These are phyloP conservation scores for Lepidium sativum DNA, from an alignment of 345 rosid species.

Conservation along the genomic window DNA sequence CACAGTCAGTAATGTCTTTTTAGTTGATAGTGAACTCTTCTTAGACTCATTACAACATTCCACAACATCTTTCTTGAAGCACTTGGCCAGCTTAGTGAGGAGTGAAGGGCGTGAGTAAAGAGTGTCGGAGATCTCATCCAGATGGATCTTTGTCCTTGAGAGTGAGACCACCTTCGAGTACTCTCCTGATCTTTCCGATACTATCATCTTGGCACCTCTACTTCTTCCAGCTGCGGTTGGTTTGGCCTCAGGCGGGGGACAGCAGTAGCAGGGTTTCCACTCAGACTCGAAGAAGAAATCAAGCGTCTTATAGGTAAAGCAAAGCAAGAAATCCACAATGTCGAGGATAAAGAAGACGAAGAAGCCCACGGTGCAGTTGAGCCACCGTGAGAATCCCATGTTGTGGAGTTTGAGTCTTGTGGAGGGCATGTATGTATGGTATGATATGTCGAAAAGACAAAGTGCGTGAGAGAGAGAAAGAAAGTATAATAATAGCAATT, in stretches of 20 bases:
- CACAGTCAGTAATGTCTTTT: constrained; percentile 39
- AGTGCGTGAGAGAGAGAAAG: constrained; percentile 5
- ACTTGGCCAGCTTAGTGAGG: constrained; percentile 45
- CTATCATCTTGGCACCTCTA: constrained; percentile 54
- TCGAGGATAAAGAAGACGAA: constrained; percentile 27
- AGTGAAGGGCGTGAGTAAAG: constrained; percentile 67
- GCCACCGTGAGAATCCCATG: constrained; percentile 31
- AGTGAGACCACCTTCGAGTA: constrained; percentile 59
- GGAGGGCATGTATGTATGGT: constrained; percentile 7
- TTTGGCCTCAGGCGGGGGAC: constrained; percentile 27
- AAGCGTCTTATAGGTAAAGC: constrained; percentile 28
- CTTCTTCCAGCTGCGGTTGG: constrained; percentile 5
- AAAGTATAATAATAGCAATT: neutral
- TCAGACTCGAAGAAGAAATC: constrained; percentile 33
- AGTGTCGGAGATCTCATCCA: constrained; percentile 89
- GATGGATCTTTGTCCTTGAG: constrained; percentile 57
- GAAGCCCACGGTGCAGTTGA: constrained; percentile 29
- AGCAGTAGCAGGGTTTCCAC: constrained; percentile 33
- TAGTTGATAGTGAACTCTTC: constrained; percentile 16
- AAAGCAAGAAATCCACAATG: constrained; percentile 33
- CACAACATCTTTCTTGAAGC: constrained; percentile 27
- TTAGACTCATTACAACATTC: constrained; percentile 31
- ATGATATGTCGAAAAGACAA: neutral
- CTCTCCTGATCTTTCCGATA: constrained; percentile 64
- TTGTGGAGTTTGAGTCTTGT: constrained; percentile 19